Evolutionary conservation across 2,329 filamentous ascomycete species (phyloP).

Genomic region (Colletotrichum sp.): DNA sequence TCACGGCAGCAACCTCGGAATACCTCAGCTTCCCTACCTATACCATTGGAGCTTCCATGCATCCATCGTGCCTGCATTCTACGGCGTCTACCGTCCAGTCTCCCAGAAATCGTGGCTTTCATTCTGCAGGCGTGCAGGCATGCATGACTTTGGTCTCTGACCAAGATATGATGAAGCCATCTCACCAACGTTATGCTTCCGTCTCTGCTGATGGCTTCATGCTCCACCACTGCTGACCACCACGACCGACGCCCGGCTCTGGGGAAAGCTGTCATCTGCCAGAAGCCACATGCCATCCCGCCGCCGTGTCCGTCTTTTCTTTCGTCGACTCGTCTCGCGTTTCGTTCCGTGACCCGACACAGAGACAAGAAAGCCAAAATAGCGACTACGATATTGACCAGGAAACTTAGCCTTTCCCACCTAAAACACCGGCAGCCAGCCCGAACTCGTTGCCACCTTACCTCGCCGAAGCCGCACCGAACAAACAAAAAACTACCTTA

Average conservation of each 20-base stretch:
- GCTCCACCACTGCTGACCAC: background rate
- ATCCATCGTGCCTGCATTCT: background rate
- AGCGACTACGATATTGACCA: background rate
- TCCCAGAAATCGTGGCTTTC: background rate
- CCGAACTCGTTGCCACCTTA: background rate
- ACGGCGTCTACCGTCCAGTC: background rate
- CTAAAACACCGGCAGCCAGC: background rate
- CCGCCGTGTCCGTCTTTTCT: background rate
- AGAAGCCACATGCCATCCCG: background rate
- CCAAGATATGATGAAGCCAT: background rate
- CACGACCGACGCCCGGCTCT: background rate
- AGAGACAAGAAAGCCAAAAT: background rate
- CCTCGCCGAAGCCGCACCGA: background rate
- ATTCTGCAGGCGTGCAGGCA: background rate
- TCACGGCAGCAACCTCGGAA: background rate
- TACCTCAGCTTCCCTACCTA: background rate
- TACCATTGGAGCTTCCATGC: background rate
- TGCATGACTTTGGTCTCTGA: background rate
- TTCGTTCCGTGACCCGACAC: background rate
- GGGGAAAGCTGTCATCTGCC: background rate
- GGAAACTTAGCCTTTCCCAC: background rate
- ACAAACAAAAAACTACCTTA: background rate
- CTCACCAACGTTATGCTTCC: constrained; percentile 2
- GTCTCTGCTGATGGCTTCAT: background rate
- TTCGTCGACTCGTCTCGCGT: background rate